Base-by-base conservation (phyloP, 139 green algal species). In the Tetradesmus lagerheimii region DNA sequence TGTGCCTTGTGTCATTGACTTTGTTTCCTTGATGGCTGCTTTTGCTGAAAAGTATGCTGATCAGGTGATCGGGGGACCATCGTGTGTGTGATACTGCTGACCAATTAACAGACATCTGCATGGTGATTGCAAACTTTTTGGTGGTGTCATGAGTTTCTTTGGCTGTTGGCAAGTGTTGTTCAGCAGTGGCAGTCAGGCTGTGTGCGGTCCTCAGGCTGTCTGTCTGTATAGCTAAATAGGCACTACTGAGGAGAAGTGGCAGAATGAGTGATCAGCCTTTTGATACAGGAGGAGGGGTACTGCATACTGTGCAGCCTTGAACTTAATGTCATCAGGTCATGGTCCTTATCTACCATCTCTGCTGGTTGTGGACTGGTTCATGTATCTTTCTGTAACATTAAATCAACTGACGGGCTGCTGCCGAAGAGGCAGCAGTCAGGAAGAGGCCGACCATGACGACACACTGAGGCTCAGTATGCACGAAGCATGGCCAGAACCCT, bases 261-360 rank as follows among this genome's bases (percentile, higher is more conserved):
- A 38, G 23, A 11, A 27, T 79, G 71, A 79, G 71, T 38, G 31
- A 9, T 79, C 71, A 41, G 71, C 71, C 12, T 79, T 79, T n/a
- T 79, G 71, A 41, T 37, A 38, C 71, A 79, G 31, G 71, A 37
- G 71, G 71, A 37, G 71, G 31, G 71, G 31, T 38, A 38, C 71
- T 79, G 71, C 71, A 38, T 79, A 0, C 71, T 18, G 71, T 38
- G 71, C 31, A 37, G 31, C 31, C 71, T 29, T 79, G 71, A 79
- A 79, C 71, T 79, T 79, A 79, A 79, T 79, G 71, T 79, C 71
- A 71, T 1, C n/a, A 71, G 57, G 57, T 71, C 12, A 15, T 71
- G 57, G 57, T 71, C 8, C 57, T 71, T 23, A 31, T 71, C 1
- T 23, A 71, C 31, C 3, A 71, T 71, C 23, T 71, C 15, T 71